A percentile compares a stretch with the other conserved stretches of the same genome.
Conservation (phyloP, 2,329 filamentous ascomycete genomes). For the Tolypocladium cylindrosporum region DNA sequence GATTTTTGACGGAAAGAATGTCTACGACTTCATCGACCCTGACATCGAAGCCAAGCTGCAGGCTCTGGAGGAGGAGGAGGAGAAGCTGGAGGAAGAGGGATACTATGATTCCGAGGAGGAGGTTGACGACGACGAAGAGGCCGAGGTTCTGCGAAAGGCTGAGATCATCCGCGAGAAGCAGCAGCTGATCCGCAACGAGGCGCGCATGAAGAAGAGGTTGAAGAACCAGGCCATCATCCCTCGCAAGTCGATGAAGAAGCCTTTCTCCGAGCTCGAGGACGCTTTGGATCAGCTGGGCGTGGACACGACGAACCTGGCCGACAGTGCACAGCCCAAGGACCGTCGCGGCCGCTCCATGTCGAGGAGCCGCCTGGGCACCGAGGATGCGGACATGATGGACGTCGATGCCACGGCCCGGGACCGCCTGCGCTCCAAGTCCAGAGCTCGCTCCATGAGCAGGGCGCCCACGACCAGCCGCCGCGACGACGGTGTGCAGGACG, state of each 20-base stretch:
- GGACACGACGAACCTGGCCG: conserved; percentile 65
- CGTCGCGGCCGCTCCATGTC: conserved; percentile 61
- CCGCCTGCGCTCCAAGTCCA: conserved; percentile 63
- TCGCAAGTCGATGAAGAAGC: conserved; percentile 69
- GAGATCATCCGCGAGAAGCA: conserved; percentile 94
- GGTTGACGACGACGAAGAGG: conserved; percentile 80
- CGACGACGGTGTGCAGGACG: conserved; percentile 67
- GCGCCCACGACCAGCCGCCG: conserved; percentile 53
- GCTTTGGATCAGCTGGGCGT: conserved; percentile 78
- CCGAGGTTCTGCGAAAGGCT: conserved; percentile 82
- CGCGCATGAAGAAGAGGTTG: conserved; percentile 87
- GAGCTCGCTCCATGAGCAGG: conserved; percentile 53
- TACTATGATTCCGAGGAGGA: conserved; percentile 83
- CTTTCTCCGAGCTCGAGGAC: conserved; percentile 76
- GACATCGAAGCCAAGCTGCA: conserved; percentile 92
- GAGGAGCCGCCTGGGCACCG: conserved; percentile 51
- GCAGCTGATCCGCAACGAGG: conserved; percentile 83
- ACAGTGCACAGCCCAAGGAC: conserved; percentile 59
- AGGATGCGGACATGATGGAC: conserved; percentile 68
- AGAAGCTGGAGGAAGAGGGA: conserved; percentile 80
- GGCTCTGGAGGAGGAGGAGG: conserved; percentile 90
- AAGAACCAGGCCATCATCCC: conserved; percentile 97
- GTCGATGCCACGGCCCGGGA: conserved; percentile 47
- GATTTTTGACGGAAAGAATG: conserved; percentile 89
- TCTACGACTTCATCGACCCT: conserved; percentile 93